phyloP scores from a whole-genome alignment of 2,329 filamentous ascomycete species.

The Apiospora sp. region DNA sequence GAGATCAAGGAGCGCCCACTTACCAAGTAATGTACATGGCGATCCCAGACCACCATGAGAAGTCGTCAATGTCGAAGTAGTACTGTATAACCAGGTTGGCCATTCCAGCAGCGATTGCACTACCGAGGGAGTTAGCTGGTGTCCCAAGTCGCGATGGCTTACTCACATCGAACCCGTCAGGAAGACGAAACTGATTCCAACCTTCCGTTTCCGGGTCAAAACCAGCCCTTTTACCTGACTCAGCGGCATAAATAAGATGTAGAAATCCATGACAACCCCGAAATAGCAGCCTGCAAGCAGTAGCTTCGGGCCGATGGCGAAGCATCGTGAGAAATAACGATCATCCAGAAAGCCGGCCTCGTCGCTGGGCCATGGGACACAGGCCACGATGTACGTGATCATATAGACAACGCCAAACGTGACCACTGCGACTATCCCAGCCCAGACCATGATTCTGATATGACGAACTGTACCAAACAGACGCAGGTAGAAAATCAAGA shows the following conservation, averaged over 20 bases:
- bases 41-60: not conserved
- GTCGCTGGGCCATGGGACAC: not conserved
- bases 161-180: not conserved
- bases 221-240: not conserved
- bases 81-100: not conserved
- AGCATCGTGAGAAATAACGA: not conserved
- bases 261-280: not conserved
- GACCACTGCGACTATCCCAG: not conserved
- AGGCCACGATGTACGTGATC: not conserved
- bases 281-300: not conserved
- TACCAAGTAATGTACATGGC: not conserved
- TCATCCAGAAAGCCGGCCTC: not conserved
- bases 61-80: not conserved
- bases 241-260: not conserved
- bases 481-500: slow-evolving; percentile 31
- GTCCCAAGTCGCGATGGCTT: fast-evolving
- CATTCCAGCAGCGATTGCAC: not conserved
- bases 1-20: not conserved
- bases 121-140: not conserved
- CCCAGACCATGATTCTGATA: slow-evolving; percentile 22
- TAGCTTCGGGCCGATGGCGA: fast-evolving
- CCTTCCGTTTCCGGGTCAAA: not conserved
- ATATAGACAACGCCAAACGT: not conserved
- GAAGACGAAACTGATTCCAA: not conserved
- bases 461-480: slow-evolving; percentile 28